phyloP scores from a whole-genome alignment of 2,329 filamentous ascomycete genomes.

The Verticillium dahliae region DNA sequence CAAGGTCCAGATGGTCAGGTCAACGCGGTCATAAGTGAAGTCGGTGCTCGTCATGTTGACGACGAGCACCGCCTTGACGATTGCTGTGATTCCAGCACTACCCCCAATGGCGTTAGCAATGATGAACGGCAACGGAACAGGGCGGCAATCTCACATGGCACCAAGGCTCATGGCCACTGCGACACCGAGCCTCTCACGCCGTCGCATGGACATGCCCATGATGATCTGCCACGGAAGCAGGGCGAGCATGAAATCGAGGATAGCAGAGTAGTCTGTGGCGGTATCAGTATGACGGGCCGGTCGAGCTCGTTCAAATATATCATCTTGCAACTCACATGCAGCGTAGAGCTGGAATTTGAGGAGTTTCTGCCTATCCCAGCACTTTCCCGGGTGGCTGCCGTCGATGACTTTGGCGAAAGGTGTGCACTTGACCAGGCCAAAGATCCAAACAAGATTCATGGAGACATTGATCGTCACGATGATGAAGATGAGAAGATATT shows the following conservation, averaged over 20 bases:
- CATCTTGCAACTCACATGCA: constrained; percentile 16
- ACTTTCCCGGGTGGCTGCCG: constrained; percentile 16
- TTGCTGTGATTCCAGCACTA: constrained; percentile 23
- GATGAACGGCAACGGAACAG: too few species aligned
- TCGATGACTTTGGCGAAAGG: constrained; percentile 20
- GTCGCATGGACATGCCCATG: constrained; percentile 22
- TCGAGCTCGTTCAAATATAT: too few species aligned
- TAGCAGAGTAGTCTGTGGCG: constrained; percentile 23
- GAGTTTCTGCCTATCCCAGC: constrained; percentile 20
- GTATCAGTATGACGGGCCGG: too few species aligned
- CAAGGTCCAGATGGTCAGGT: constrained; percentile 27
- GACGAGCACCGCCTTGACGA: constrained; percentile 25
- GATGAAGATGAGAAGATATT: constrained; percentile 20
- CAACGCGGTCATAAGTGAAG: constrained; percentile 25
- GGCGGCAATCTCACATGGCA: constrained; percentile 17
- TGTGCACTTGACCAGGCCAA: constrained; percentile 23
- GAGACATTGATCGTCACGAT: constrained; percentile 14
- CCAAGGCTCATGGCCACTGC: constrained; percentile 28
- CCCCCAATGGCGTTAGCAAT: too few species aligned
- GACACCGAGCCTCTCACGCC: constrained; percentile 25
- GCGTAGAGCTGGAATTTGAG: constrained; percentile 22
- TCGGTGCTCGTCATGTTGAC: constrained; percentile 23
- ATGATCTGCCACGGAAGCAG: constrained; percentile 26
- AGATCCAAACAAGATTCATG: constrained; percentile 23
- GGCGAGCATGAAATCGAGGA: constrained; percentile 25